Conservation (phyloP, 2,329 filamentous ascomycete genomes). For the Acephala macrosclerotiorum region DNA sequence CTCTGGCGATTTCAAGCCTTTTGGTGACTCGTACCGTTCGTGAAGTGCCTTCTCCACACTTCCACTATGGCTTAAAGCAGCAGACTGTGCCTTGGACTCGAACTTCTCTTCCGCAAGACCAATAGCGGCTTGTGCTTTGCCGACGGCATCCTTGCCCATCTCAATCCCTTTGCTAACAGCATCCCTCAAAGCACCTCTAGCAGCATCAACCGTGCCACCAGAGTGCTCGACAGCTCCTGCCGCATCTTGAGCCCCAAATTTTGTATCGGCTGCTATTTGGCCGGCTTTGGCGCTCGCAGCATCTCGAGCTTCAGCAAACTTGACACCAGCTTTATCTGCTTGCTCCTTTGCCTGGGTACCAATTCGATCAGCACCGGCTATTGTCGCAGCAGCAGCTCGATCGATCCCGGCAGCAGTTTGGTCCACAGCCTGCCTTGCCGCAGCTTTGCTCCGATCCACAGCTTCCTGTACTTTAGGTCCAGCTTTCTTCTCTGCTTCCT, state of each 20-base stretch:
- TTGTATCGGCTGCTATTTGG: constrained; percentile 34
- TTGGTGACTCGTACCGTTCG: constrained; percentile 57
- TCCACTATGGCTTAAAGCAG: constrained; percentile 29
- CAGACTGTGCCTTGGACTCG: constrained; percentile 49
- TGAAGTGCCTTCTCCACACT: constrained; percentile 56
- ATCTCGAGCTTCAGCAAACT: constrained; percentile 39
- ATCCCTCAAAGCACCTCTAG: constrained; percentile 47
- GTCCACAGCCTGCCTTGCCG: constrained; percentile 37
- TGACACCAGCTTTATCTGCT: constrained; percentile 33
- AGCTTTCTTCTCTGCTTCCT: constrained; percentile 42
- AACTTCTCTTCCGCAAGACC: constrained; percentile 48
- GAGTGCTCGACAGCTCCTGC: constrained; percentile 35
- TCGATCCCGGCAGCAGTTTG: constrained; percentile 34
- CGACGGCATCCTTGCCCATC: constrained; percentile 47
- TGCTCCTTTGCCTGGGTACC: constrained; percentile 34
- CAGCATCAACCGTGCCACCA: constrained; percentile 48
- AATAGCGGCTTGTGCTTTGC: constrained; percentile 49
- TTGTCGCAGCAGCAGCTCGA: constrained; percentile 36
- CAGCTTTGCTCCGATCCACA: constrained; percentile 48
- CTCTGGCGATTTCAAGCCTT: constrained; percentile 54
- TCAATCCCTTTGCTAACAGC: constrained; percentile 45
- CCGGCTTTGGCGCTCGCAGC: constrained; percentile 42
- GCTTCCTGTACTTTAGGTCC: constrained; percentile 47
- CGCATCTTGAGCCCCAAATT: constrained; percentile 37
- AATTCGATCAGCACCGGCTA: constrained; percentile 35